phyloP scores from a whole-genome alignment of 2,329 filamentous ascomycete species.

The Tolypocladium guangdongense region DNA sequence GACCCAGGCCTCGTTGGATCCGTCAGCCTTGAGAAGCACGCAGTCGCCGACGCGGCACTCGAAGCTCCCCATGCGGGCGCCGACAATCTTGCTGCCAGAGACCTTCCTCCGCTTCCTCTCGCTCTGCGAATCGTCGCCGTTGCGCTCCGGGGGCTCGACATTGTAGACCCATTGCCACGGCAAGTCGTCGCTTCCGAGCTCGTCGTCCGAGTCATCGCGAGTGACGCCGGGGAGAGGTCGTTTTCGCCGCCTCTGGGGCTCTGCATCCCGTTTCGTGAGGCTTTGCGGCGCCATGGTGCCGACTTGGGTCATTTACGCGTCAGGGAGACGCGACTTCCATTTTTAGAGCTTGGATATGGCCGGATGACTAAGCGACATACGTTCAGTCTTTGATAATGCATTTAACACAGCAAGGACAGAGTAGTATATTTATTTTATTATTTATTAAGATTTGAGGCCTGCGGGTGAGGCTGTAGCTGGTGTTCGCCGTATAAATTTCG shows the following conservation, averaged over 20 bases:
- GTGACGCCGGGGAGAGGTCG: conserved; percentile 39
- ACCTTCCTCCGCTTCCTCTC: conserved; percentile 25
- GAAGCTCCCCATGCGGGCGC: conserved; percentile 73
- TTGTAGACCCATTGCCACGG: conserved; percentile 74
- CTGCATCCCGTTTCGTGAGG: conserved; percentile 7
- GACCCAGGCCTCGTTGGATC: conserved; percentile 80
- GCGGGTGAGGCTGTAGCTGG: neutral
- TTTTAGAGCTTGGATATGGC: neutral
- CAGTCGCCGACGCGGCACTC: conserved; percentile 72
- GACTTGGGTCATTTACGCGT: conserved; percentile 14
- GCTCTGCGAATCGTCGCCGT: conserved; percentile 14
- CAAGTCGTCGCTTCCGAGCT: conserved; percentile 61
- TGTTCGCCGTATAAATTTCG: too few species aligned
- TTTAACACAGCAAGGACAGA: neutral
- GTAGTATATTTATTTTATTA: neutral
- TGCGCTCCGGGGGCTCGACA: conserved; percentile 18
- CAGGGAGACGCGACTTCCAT: conserved; percentile 16
- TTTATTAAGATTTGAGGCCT: neutral
- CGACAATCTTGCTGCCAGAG: conserved; percentile 49
- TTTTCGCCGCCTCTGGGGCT: conserved; percentile 9
- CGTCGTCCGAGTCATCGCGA: conserved; percentile 80
- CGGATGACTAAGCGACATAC: neutral
- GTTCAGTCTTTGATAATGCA: too few species aligned
- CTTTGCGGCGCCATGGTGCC: conserved; percentile 13
- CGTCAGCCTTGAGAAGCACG: conserved; percentile 80